A percentile compares a stretch with the other conserved stretches of the same genome.
Conservation (phyloP, 768 basidiomycete genomes). For the Russula olivacea region DNA sequence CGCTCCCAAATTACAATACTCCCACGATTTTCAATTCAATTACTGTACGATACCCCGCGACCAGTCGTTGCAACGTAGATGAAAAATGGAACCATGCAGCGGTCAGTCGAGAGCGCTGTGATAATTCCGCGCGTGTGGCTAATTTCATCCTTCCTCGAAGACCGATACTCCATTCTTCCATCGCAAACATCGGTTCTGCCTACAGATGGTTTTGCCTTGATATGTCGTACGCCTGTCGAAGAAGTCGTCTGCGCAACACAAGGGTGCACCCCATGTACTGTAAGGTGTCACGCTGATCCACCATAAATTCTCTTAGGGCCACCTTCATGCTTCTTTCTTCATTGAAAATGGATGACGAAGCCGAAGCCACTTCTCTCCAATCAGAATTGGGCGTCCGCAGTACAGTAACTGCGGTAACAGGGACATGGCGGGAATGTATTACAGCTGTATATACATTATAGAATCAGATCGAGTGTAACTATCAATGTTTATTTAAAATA, state of each 20-base stretch:
- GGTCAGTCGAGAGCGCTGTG: background rate
- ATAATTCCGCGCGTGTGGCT: background rate
- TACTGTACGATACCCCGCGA: background rate
- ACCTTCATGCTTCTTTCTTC: background rate
- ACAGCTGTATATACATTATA: background rate
- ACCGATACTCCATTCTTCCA: background rate
- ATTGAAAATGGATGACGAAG: too few species aligned
- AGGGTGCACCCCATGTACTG: background rate
- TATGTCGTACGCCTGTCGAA: background rate
- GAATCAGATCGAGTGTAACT: background rate
- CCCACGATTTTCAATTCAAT: background rate
- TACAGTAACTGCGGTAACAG: background rate
- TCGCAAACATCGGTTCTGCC: background rate
- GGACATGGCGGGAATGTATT: background rate
- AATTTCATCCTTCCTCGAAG: conserved; percentile 3
- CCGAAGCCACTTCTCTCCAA: background rate
- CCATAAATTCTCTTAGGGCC: background rate
- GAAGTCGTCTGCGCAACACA: background rate
- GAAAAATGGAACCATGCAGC: background rate
- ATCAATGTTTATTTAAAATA: background rate
- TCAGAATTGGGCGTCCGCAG: background rate
- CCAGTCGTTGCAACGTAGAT: background rate
- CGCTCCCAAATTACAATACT: background rate
- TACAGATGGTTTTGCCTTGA: background rate
- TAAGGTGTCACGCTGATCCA: background rate